Conservation (phyloP, 306 rosid genomes). For the Cucurbita maxima region DNA sequence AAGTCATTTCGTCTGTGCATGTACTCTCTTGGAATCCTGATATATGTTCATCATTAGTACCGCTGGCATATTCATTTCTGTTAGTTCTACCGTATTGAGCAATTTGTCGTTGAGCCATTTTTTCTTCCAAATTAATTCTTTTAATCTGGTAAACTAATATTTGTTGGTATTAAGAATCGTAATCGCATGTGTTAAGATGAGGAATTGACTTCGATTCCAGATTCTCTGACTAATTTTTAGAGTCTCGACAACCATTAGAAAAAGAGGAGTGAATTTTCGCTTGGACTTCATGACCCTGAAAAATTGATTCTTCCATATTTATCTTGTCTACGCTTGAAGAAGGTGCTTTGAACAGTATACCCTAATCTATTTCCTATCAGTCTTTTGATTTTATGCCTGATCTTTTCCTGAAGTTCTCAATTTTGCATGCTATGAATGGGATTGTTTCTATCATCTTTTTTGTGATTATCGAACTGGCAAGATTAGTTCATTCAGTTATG, state of each 20-base stretch:
- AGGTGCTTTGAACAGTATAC: neutral
- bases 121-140: neutral
- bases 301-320: neutral
- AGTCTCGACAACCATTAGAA: neutral
- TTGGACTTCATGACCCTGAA: neutral
- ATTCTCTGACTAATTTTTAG: neutral
- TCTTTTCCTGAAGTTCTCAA: neutral
- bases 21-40: constrained; percentile 2
- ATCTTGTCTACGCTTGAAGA: neutral
- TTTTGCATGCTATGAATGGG: too few species aligned
- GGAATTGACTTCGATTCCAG: neutral
- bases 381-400: neutral
- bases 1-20: neutral
- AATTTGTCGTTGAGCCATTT: neutral
- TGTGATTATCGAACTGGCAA: neutral
- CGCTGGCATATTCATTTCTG: neutral
- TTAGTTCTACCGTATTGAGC: neutral
- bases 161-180: neutral
- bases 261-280: too few species aligned
- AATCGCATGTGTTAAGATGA: neutral
- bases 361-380: neutral
- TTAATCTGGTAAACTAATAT: neutral
- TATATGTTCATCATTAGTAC: neutral
- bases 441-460: neutral
- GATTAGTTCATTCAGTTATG: neutral